Conservation (phyloP, 768 basidiomycete genomes). For the Collybia nuda region DNA sequence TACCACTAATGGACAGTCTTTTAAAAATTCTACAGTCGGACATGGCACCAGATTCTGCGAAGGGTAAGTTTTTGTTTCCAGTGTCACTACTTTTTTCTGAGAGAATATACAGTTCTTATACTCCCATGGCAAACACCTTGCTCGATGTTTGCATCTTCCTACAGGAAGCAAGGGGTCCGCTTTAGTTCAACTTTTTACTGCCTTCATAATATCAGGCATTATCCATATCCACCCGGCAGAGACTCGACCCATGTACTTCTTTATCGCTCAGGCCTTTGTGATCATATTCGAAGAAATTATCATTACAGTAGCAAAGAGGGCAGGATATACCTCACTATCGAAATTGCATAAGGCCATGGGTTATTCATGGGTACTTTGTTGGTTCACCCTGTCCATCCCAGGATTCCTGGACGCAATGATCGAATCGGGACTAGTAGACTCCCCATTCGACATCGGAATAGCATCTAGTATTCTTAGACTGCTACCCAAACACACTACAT, state of each 20-base stretch:
- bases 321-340: slow-evolving; percentile 1
- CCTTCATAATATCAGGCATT: slow-evolving; percentile 28
- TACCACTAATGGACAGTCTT: not conserved
- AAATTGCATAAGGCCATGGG: not conserved
- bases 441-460: no score
- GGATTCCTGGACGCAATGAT: not conserved
- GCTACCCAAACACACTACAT: no score
- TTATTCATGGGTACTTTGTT: not conserved
- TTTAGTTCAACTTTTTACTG: slow-evolving; percentile 27
- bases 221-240: slow-evolving; percentile 19
- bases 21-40: not conserved
- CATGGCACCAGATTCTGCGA: slow-evolving; percentile 25
- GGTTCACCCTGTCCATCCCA: not conserved
- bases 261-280: slow-evolving; percentile 23
- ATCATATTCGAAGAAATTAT: slow-evolving; percentile 30
- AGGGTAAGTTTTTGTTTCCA: slow-evolving; percentile 16
- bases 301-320: slow-evolving; percentile 14
- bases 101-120: slow-evolving; percentile 17
- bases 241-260: slow-evolving; percentile 20
- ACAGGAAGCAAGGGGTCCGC: slow-evolving; percentile 19
- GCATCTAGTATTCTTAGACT: no score
- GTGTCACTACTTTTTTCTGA: not conserved
- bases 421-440: not conserved
- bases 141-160: slow-evolving; percentile 13
- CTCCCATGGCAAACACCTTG: slow-evolving; percentile 19